Evolutionary conservation across 192 early-diverging fungal species (phyloP).

Genomic region (Coemansia sp.): DNA sequence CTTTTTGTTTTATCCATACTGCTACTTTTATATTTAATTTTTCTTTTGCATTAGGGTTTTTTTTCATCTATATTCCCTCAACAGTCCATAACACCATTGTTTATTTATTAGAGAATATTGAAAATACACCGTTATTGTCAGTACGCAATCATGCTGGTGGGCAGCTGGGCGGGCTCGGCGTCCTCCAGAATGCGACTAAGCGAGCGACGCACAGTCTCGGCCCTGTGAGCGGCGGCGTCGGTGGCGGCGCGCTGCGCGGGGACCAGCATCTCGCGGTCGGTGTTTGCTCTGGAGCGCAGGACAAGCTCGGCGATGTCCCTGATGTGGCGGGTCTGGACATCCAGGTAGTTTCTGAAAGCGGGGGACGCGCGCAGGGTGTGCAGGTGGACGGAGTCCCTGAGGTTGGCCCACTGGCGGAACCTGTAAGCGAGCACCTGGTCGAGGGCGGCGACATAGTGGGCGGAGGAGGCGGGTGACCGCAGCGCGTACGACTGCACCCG

Average conservation of each 20-base stretch:
- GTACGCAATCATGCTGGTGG: slow-evolving; percentile 46
- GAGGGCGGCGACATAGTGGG: slow-evolving; percentile 73
- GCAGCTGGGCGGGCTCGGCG: slow-evolving; percentile 23
- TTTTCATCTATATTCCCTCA: too few species aligned
- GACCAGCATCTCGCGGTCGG: slow-evolving; percentile 52
- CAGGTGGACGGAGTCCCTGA: slow-evolving; percentile 84
- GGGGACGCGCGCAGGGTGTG: slow-evolving; percentile 72
- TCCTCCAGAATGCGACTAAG: slow-evolving; percentile 31
- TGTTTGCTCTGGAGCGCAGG: slow-evolving; percentile 58
- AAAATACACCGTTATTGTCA: not conserved
- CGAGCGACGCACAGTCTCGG: slow-evolving; percentile 38
- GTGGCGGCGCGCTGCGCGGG: slow-evolving; percentile 14
- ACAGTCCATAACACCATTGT: not conserved
- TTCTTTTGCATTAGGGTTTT: not conserved
- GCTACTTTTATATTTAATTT: not conserved
- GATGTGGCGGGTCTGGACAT: slow-evolving; percentile 61
- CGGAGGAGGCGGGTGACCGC: slow-evolving; percentile 61
- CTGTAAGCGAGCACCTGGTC: slow-evolving; percentile 85
- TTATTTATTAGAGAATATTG: not conserved
- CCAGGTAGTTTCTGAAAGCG: slow-evolving; percentile 60
- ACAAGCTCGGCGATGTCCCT: slow-evolving; percentile 62
- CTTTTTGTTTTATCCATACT: not conserved
- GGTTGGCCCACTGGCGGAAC: slow-evolving; percentile 85
- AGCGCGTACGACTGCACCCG: slow-evolving; percentile 63
- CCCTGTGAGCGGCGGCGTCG: slow-evolving; percentile 25